Evolutionary conservation across 305 asterid species (phyloP), one percentile per base, ranked within the genome.

Genomic region (Fraxinus xanthoxyloides): DNA sequence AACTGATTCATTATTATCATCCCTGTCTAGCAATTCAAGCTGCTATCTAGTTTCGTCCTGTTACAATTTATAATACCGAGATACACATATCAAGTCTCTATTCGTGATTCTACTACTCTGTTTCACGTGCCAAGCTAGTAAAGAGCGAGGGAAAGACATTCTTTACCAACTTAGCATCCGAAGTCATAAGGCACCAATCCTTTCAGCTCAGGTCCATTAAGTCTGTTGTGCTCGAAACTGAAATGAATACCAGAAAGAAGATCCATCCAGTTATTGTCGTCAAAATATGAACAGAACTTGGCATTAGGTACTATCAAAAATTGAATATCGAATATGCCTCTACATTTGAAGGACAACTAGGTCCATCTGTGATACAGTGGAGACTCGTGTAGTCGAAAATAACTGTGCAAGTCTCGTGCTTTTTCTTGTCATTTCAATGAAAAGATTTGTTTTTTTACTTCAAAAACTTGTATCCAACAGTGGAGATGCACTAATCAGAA

Each of bases 121-220:
- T 70, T 32, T 51, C 48, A 24, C 74, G n/a, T 28, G 51, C 79
- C 30, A 70, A 77, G 63, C 24, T 73, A 43, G 17, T 77, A 31
- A 34, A 36, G 30, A 13, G 61, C 8, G 12, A 75, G 34, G 54
- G 31, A 17, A 75, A 36, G 77, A 72, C 73, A 28, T 28, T 36
- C 28, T 43, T 72, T 21, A 3, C 59, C 77, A 30, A 84, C 81
- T 90, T 78, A 91, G 92, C 98, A 95, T 75, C 97, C 98, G 17
- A 95, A 95, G 87, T 95, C 98, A 26, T 92, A 95, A 3, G 95
- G 82, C 82, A 89, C 98, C 90, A 93, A 83, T 69, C 98, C 98
- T 78, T 91, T 93, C 90, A 95, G 84, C 88, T 95, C 98, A 1
- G 98, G 98, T 9, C 98, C 98, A 15, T 90, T 90, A 5, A 95